Evolutionary conservation across 2,329 filamentous ascomycete species (phyloP), one percentile per base, ranked within the genome.

Genomic region (Mollisiaceae sp.): DNA sequence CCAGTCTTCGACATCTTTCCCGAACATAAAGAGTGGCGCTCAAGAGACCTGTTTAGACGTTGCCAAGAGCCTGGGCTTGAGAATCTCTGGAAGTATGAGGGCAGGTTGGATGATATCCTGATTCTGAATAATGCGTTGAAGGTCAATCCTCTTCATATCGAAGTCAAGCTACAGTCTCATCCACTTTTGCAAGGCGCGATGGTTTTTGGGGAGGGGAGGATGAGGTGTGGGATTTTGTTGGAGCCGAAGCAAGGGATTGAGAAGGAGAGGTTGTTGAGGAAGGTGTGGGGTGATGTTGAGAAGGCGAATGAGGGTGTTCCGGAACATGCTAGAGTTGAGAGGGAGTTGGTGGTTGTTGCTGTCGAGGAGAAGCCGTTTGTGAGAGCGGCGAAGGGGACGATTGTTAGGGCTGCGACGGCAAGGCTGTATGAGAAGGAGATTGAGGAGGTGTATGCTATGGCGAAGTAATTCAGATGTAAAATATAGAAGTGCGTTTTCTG

Each of bases 71-170:
- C 63, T 3, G 67, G 64, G 2, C 63, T 64, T 4, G 52, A 61
- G 12, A 66, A 73, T 56, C 69, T 77, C 0, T 82, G 78, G 77
- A 74, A 73, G 11, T 81, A 75, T 62, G 60, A 65, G 15, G 60
- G 62, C 8, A 73, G 81, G 0, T 64, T 70, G 11, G 80, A 82
- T 62, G 81, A 83, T 69, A 75, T 81, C 2, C 77, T 83, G 24
- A 77, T 82, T 0, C 71, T 82, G n/a, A 77, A 75, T 32, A 82
- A 79, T 63, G 80, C 80, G 1, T 77, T 79, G 56, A 83, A 82
- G 65, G 76, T 81, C 47, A 82, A 82, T 50, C 81, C 82, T 0
- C 64, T 79, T 2, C 71, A 74, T 2, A 77, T 81, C 69, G 81
- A 82, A 66, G 70, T 65, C 20, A 69, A 72, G 4, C 73, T 82